Base-by-base conservation (phyloP, 1,284 basidiomycete genomes). In the Ceratobasidium sp. region DNA sequence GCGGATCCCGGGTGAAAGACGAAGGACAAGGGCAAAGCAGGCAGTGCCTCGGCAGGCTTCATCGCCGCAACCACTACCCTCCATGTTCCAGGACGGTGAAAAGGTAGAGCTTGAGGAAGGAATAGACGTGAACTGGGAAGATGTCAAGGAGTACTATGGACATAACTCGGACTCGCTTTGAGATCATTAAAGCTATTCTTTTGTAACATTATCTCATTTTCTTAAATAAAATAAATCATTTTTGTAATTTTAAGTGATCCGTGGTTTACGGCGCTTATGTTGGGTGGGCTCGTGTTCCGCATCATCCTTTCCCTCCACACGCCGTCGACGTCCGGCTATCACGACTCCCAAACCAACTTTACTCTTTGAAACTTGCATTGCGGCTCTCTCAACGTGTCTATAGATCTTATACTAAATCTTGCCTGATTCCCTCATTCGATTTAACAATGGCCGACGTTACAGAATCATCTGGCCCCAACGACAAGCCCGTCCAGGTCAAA, bases 401-500 rank as follows among this genome's bases (percentile, higher is more conserved):
- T 58, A 58, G 56, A 58, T 75, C 37, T 51, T n/a, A 67, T 33
- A 47, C 60, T 60, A 51, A 51, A 73, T 39, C 69, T 53, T 26
- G 49, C 63, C 51, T 13, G n/a, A 53, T 33, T 33, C 35, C 28
- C 31, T 56, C 33, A 65, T 71, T 35, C 66, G 53, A 65, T 49
- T 58, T 63, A n/a, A 74, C 67, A 71, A 81, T 81, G 80, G 77
- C 80, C 45, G 79, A 81, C 82, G 78, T 83, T 33, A 83, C 84
- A 75, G 84, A 84, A 63, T 79, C 82, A 42, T 80, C 83, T 31
- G 71, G 58, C 49, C 51, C 77, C 45, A 75, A 58, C 61, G 92
- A 96, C 84, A 94, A 94, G 85, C 94, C 94, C 80, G 91, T 95
- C 51, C 94, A 96, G 85, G 94, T 96, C 80, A 97, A 96, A 85